These are phyloP conservation scores for Pyricularia grisea DNA, from an alignment of 2,329 filamentous ascomycete genomes.

Conservation along the genomic window DNA sequence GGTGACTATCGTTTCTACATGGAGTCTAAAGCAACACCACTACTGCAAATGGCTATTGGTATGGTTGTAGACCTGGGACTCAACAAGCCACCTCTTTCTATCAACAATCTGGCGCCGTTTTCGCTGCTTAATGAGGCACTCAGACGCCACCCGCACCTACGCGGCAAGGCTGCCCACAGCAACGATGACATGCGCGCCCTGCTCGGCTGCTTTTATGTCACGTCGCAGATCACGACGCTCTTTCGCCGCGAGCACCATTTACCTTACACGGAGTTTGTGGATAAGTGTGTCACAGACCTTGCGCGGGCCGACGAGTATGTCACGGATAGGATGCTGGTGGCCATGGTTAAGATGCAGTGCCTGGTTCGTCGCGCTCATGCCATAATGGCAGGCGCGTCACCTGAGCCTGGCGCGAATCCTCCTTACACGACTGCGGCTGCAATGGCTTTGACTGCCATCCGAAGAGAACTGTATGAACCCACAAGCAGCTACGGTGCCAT, in stretches of 20 bases:
- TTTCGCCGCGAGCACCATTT: conserved; percentile 23
- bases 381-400: conserved; percentile 15
- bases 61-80: conserved; percentile 28
- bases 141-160: conserved; percentile 9
- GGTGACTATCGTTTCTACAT: conserved; percentile 29
- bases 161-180: conserved; percentile 14
- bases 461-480: conserved; percentile 21
- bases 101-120: conserved; percentile 13
- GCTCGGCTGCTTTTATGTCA: conserved; percentile 29
- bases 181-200: conserved; percentile 28
- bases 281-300: conserved; percentile 23
- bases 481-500: background rate
- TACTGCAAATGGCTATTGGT: conserved; percentile 28
- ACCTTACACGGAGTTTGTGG: conserved; percentile 22
- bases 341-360: conserved; percentile 23
- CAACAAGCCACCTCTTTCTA: conserved; percentile 17
- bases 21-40: conserved; percentile 24
- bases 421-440: conserved; percentile 17
- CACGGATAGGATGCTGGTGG: conserved; percentile 22
- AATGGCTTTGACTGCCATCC: conserved; percentile 23
- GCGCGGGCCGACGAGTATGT: conserved; percentile 17
- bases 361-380: conserved; percentile 19
- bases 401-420: conserved; percentile 5
- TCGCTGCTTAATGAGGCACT: conserved; percentile 23
- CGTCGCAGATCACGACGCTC: conserved; percentile 20